Evolutionary conservation across 768 basidiomycete genomes (phyloP).

Genomic region (Leccinum arenicola): DNA sequence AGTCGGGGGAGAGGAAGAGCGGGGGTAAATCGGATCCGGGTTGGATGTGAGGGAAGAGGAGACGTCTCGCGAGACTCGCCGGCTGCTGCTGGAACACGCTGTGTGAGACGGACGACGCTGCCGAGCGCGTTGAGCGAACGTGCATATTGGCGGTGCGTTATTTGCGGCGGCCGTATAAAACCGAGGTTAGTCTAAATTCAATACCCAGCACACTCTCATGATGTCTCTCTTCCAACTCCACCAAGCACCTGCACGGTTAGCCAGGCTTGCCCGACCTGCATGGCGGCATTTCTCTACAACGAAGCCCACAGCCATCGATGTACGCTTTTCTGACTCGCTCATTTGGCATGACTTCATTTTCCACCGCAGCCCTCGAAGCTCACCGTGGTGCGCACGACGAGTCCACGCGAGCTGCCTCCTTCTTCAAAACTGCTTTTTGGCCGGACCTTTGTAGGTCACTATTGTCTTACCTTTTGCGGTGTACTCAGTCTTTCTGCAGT

Average conservation of each 20-base stretch:
- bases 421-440: slow-evolving; percentile 77
- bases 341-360: neutral
- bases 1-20: slow-evolving; percentile 44
- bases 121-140: slow-evolving; percentile 21
- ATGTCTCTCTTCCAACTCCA: slow-evolving; percentile 22
- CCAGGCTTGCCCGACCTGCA: slow-evolving; percentile 5
- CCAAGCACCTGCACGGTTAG: slow-evolving; percentile 10
- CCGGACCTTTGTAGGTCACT: slow-evolving; percentile 66
- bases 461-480: slow-evolving; percentile 6
- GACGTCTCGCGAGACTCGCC: slow-evolving; percentile 48
- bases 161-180: slow-evolving; percentile 19
- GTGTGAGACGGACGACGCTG: slow-evolving; percentile 22
- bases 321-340: slow-evolving; percentile 16
- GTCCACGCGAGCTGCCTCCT: slow-evolving; percentile 61
- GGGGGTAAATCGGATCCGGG: slow-evolving; percentile 48
- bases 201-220: slow-evolving; percentile 14
- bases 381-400: slow-evolving; percentile 43
- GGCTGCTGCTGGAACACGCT: slow-evolving; percentile 25
- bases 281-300: slow-evolving; percentile 18
- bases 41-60: slow-evolving; percentile 58
- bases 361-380: slow-evolving; percentile 48
- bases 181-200: slow-evolving; percentile 8
- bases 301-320: slow-evolving; percentile 47
- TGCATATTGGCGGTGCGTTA: neutral
- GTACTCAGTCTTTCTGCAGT: slow-evolving; percentile 38